Conservation (phyloP, 2,329 filamentous ascomycete species). For the Cercospora sojina region DNA sequence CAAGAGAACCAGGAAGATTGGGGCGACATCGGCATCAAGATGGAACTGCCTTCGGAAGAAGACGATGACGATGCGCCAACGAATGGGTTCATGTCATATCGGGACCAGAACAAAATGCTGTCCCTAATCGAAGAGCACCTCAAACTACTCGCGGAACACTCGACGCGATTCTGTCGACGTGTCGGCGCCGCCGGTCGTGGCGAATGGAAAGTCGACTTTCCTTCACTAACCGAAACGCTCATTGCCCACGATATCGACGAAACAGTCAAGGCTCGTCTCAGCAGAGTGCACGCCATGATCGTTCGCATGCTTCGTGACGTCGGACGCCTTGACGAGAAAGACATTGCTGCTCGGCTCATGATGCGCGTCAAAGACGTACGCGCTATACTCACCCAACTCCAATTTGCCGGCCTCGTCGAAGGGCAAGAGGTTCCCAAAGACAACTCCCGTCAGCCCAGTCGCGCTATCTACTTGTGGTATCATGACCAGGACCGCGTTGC, state of each 20-base stretch:
- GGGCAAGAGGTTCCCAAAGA: constrained; percentile 94
- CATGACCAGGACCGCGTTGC: constrained; percentile 75
- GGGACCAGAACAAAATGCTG: constrained; percentile 46
- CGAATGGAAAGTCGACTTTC: constrained; percentile 85
- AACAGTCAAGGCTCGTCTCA: constrained; percentile 74
- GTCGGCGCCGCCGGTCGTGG: constrained; percentile 61
- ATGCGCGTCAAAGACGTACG: constrained; percentile 85
- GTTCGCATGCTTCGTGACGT: constrained; percentile 80
- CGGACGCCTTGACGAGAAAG: constrained; percentile 93
- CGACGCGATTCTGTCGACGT: constrained; percentile 66
- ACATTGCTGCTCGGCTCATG: constrained; percentile 74
- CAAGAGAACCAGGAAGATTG: constrained; percentile 24
- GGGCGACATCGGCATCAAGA: constrained; percentile 34
- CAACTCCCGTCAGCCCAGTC: constrained; percentile 73
- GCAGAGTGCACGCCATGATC: constrained; percentile 74
- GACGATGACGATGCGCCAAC: constrained; percentile 32
- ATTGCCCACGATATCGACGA: constrained; percentile 78
- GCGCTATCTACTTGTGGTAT: constrained; percentile 89
- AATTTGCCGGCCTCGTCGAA: constrained; percentile 81
- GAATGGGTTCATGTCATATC: constrained; percentile 32
- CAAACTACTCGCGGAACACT: constrained; percentile 68
- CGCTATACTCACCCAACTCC: constrained; percentile 78
- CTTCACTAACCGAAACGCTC: constrained; percentile 66
- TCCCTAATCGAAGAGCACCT: constrained; percentile 70
- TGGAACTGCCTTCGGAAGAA: constrained; percentile 28